These are phyloP conservation scores for Termitomyces sp. DNA, from an alignment of 768 basidiomycete species.

Conservation along the genomic window DNA sequence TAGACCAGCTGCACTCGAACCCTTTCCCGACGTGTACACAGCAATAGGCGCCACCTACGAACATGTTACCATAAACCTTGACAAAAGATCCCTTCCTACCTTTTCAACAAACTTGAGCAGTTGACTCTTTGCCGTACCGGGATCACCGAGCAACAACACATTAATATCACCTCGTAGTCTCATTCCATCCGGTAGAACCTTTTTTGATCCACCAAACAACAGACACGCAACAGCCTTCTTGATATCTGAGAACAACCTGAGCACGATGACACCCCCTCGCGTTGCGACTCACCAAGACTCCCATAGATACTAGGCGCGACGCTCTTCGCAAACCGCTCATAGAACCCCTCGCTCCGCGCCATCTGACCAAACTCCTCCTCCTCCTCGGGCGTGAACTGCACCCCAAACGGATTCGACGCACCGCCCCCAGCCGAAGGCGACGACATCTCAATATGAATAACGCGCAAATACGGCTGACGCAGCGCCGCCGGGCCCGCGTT, in stretches of 20 bases:
- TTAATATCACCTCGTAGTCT: conserved; percentile 96
- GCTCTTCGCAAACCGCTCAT: conserved; percentile 89
- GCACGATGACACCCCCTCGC: background rate
- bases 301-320: conserved; percentile 98
- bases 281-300: conserved; percentile 62
- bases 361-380: conserved; percentile 95
- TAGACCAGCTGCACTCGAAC: conserved; percentile 96
- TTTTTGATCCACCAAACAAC: conserved; percentile 97
- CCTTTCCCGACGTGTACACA: conserved; percentile 98
- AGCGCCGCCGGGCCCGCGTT: conserved; percentile 81
- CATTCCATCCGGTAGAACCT: conserved; percentile 96
- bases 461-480: conserved; percentile 90
- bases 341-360: conserved; percentile 83
- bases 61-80: background rate
- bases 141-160: conserved; percentile 92
- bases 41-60: conserved; percentile 92
- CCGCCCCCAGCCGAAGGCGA: conserved; percentile 67
- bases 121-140: conserved; percentile 98
- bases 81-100: conserved; percentile 26
- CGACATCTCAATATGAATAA: conserved; percentile 88
- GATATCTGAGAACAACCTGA: conserved; percentile 59
- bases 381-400: conserved; percentile 90
- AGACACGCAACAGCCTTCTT: conserved; percentile 97
- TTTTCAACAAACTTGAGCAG: conserved; percentile 99
- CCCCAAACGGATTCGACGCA: conserved; percentile 79